Percentiles rank a stretch among this genome's conserved stretches.
phyloP scores from a whole-genome alignment of 2,329 filamentous ascomycete species.

The Colletotrichum limetticola region DNA sequence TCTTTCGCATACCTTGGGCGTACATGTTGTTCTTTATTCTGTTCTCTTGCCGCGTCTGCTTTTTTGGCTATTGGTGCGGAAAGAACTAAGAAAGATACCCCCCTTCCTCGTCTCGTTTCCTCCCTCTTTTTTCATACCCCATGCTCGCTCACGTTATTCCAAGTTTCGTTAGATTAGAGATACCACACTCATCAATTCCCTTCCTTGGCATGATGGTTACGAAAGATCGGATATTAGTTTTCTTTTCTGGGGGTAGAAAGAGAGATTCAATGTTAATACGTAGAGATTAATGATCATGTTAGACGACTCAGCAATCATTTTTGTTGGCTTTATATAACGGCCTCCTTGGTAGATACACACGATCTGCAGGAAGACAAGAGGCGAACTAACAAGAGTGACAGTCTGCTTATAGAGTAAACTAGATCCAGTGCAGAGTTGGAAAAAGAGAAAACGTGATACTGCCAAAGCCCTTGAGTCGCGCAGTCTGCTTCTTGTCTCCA shows the following conservation, averaged over 20 bases:
- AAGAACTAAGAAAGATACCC: slow-evolving; percentile 31
- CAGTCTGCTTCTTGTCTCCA: neutral
- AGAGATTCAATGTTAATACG: neutral
- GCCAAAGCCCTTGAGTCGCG: neutral
- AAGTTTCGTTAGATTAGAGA: slow-evolving; percentile 13
- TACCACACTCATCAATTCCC: slow-evolving; percentile 13
- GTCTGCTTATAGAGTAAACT: neutral
- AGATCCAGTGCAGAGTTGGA: neutral
- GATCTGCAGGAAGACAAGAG: neutral
- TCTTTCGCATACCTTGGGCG: neutral
- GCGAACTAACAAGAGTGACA: no score
- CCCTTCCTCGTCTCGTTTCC: neutral
- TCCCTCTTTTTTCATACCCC: neutral
- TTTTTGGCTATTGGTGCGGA: slow-evolving; percentile 11
- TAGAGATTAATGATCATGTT: neutral
- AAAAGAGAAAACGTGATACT: neutral
- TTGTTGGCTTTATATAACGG: neutral
- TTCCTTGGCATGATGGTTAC: neutral
- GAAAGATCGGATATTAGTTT: neutral
- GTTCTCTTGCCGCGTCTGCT: neutral
- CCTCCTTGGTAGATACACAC: neutral
- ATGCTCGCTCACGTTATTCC: slow-evolving; percentile 9
- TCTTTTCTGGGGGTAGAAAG: neutral
- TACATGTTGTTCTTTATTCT: neutral
- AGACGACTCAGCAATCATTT: neutral